phyloP scores from a whole-genome alignment of 2,329 filamentous ascomycete genomes.

The Talaromyces sp. region DNA sequence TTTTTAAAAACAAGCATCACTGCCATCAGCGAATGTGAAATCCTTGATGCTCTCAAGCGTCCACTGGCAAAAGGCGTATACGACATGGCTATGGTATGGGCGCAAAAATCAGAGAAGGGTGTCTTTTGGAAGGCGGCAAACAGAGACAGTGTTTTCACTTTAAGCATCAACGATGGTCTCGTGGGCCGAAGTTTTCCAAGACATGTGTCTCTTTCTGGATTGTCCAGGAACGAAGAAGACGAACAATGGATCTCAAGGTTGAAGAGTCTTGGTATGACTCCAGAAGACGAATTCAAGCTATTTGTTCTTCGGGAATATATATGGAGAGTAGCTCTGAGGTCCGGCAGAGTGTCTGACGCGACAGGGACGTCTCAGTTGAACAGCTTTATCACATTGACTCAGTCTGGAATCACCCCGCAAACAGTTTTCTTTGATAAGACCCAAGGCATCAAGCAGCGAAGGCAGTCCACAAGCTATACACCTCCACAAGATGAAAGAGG shows the following conservation, averaged over 20 bases:
- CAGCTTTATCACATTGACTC: slow-evolving; percentile 68
- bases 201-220: slow-evolving; percentile 54
- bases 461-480: slow-evolving; percentile 19
- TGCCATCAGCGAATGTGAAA: slow-evolving; percentile 63
- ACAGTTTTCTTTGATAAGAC: slow-evolving; percentile 90
- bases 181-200: slow-evolving; percentile 52
- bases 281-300: slow-evolving; percentile 86
- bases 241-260: slow-evolving; percentile 86
- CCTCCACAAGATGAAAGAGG: slow-evolving; percentile 28
- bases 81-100: slow-evolving; percentile 84
- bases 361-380: slow-evolving; percentile 49
- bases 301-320: slow-evolving; percentile 84
- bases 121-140: slow-evolving; percentile 80
- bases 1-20: slow-evolving; percentile 72
- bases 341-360: slow-evolving; percentile 47
- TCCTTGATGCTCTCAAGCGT: slow-evolving; percentile 78
- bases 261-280: slow-evolving; percentile 72
- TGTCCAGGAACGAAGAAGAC: slow-evolving; percentile 82
- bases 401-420: slow-evolving; percentile 72
- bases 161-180: slow-evolving; percentile 42
- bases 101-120: slow-evolving; percentile 71
- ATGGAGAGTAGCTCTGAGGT: slow-evolving; percentile 74
- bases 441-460: slow-evolving; percentile 44
- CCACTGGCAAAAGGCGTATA: slow-evolving; percentile 75
- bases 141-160: slow-evolving; percentile 64